phyloP scores from a whole-genome alignment of 1,139 yeast genomes.

The Geotrichum cucujoidarum region DNA sequence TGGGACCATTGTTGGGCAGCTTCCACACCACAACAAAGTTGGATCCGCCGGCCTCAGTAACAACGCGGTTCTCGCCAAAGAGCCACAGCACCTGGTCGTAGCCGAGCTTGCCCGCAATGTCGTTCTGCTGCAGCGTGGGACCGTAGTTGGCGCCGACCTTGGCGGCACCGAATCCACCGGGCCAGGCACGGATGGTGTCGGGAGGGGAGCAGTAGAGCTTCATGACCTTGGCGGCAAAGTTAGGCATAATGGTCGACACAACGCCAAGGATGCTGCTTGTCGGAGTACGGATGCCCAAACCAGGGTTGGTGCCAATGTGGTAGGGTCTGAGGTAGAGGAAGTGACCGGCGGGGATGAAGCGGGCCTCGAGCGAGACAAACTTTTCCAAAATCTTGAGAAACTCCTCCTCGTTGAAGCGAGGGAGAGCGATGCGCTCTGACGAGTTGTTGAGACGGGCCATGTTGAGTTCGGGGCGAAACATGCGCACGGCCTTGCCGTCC shows the following conservation, averaged over 20 bases:
- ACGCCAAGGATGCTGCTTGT: slow-evolving; percentile 40
- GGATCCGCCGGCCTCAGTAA: slow-evolving; percentile 47
- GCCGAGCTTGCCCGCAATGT: slow-evolving; percentile 39
- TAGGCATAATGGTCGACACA: slow-evolving; percentile 39
- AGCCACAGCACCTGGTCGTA: slow-evolving; percentile 45
- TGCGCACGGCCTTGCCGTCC: slow-evolving; percentile 36
- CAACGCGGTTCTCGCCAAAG: slow-evolving; percentile 41
- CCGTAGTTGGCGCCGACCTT: slow-evolving; percentile 48
- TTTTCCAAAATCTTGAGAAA: slow-evolving; percentile 39
- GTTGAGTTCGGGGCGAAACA: slow-evolving; percentile 43
- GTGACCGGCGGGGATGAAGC: slow-evolving; percentile 32
- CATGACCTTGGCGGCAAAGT: slow-evolving; percentile 34
- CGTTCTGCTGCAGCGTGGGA: slow-evolving; percentile 41
- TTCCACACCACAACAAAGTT: slow-evolving; percentile 41
- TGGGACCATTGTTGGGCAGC: slow-evolving; percentile 30
- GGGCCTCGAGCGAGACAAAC: slow-evolving; percentile 38
- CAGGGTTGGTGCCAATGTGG: slow-evolving; percentile 35
- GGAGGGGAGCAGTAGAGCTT: slow-evolving; percentile 38
- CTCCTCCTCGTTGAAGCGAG: slow-evolving; percentile 41
- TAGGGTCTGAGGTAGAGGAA: slow-evolving; percentile 35
- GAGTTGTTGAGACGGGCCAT: slow-evolving; percentile 42
- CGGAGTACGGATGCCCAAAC: slow-evolving; percentile 41
- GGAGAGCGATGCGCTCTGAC: slow-evolving; percentile 40
- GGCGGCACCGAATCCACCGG: slow-evolving; percentile 45
- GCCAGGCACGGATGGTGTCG: slow-evolving; percentile 44